phyloP scores from a whole-genome alignment of 2,329 filamentous ascomycete species.

The Penicillium psychrosexuale region DNA sequence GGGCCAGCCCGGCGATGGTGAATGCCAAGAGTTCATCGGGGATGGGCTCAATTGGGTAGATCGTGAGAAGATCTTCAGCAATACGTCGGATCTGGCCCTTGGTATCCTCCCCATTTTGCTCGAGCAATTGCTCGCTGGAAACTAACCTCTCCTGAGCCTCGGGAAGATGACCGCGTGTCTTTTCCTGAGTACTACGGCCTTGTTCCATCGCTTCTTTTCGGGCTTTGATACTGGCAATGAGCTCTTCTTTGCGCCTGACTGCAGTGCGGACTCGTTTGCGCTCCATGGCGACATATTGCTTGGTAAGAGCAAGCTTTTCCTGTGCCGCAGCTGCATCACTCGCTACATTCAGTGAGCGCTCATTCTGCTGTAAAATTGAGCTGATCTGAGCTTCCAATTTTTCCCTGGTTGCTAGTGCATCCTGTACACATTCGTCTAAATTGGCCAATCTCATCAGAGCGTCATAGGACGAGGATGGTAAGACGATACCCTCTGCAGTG shows the following conservation, averaged over 20 bases:
- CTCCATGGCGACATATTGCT: constrained; percentile 59
- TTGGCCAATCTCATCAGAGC: constrained; percentile 84
- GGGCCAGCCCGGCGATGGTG: constrained; percentile 71
- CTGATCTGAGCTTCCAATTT: constrained; percentile 77
- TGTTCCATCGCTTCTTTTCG: constrained; percentile 65
- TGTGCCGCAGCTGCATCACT: constrained; percentile 38
- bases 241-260: constrained; percentile 62
- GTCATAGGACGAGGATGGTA: constrained; percentile 78
- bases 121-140: constrained; percentile 55
- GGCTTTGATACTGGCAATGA: constrained; percentile 63
- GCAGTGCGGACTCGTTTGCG: constrained; percentile 63
- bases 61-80: constrained; percentile 72
- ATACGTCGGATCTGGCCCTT: constrained; percentile 84
- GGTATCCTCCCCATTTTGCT: constrained; percentile 60
- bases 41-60: constrained; percentile 77
- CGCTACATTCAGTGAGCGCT: constrained; percentile 28
- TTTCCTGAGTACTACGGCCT: constrained; percentile 59
- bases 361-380: constrained; percentile 40
- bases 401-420: constrained; percentile 75
- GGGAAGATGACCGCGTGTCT: constrained; percentile 59
- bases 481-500: constrained; percentile 48
- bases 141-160: constrained; percentile 60
- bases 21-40: constrained; percentile 68
- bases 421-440: constrained; percentile 85
- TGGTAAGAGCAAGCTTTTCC: constrained; percentile 41